Evolutionary conservation across 192 early-diverging fungal genomes (phyloP).

Genomic region (Backusella parvicylindrica): DNA sequence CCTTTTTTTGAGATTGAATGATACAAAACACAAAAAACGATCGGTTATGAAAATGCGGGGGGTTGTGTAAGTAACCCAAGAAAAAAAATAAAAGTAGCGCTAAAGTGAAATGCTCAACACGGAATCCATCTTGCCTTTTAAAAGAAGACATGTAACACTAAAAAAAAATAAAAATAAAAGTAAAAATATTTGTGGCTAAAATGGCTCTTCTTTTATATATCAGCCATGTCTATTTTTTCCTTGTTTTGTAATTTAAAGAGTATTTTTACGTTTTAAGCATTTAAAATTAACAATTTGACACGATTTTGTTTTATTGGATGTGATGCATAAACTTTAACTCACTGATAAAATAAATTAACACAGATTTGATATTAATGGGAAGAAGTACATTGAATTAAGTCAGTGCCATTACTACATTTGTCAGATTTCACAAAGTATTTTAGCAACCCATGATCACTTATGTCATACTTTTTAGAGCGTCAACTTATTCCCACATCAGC

Average conservation of each 20-base stretch:
- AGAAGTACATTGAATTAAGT: not conserved
- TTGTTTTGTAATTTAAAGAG: not conserved
- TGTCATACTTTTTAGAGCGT: not conserved
- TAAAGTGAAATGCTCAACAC: not conserved
- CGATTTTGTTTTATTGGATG: not conserved
- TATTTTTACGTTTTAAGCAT: not conserved
- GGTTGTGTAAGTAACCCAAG: not conserved
- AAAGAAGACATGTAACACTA: not conserved
- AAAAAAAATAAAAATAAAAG: not conserved
- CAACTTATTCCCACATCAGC: not conserved
- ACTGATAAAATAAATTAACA: not conserved
- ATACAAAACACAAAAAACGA: not conserved
- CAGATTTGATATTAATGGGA: not conserved
- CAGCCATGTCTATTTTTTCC: not conserved
- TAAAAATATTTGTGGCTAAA: not conserved
- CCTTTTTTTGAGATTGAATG: not conserved
- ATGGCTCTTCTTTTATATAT: not conserved
- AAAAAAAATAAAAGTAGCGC: not conserved
- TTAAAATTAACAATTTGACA: not conserved
- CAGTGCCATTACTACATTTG: not conserved
- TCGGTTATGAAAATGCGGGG: slow-evolving; percentile 4
- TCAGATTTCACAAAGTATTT: not conserved
- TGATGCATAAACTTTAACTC: not conserved
- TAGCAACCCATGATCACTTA: not conserved
- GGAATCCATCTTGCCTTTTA: not conserved